A percentile compares a stretch with the other conserved stretches of the same genome.
Conservation (phyloP, 192 early-diverging fungal species). For the Chytriomyces hyalinus region DNA sequence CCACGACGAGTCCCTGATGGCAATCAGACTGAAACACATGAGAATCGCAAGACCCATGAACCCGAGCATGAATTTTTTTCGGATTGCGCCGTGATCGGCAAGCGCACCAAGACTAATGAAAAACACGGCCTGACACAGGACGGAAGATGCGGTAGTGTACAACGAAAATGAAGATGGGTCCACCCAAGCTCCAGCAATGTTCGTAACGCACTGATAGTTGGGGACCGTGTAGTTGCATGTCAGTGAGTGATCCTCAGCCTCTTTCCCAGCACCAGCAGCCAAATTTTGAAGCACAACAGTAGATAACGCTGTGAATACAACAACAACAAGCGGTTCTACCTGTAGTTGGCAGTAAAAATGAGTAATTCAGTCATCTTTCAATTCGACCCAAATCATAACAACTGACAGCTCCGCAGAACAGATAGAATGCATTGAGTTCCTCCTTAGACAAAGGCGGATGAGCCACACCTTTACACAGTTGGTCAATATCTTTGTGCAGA, state of each 20-base stretch:
- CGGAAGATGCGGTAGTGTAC: constrained; percentile 40
- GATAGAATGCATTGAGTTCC: constrained; percentile 30
- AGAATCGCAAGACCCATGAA: constrained; percentile 21
- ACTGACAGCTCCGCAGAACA: constrained; percentile 8
- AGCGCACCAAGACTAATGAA: constrained; percentile 45
- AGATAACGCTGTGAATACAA: constrained; percentile 26
- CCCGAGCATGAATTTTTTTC: constrained; percentile 37
- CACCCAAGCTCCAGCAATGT: constrained; percentile 26
- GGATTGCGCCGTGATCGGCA: constrained; percentile 38
- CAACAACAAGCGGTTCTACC: constrained; percentile 17
- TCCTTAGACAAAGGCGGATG: constrained; percentile 20
- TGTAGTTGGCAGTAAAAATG: not conserved
- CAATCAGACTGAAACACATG: constrained; percentile 6
- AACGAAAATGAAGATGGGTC: constrained; percentile 30
- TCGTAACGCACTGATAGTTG: constrained; percentile 25
- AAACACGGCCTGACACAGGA: constrained; percentile 37
- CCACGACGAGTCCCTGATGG: constrained; percentile 18
- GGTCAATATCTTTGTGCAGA: constrained; percentile 18
- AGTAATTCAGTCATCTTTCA: too few relatives aligned
- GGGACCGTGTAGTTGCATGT: constrained; percentile 32
- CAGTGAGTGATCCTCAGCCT: constrained; percentile 14
- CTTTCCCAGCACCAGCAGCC: constrained; percentile 28
- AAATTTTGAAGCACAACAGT: constrained; percentile 28
- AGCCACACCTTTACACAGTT: not conserved
- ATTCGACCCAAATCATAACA: not conserved